Base-by-base conservation (phyloP, 257 asterid genomes). In the Cynanchum wilfordii region DNA sequence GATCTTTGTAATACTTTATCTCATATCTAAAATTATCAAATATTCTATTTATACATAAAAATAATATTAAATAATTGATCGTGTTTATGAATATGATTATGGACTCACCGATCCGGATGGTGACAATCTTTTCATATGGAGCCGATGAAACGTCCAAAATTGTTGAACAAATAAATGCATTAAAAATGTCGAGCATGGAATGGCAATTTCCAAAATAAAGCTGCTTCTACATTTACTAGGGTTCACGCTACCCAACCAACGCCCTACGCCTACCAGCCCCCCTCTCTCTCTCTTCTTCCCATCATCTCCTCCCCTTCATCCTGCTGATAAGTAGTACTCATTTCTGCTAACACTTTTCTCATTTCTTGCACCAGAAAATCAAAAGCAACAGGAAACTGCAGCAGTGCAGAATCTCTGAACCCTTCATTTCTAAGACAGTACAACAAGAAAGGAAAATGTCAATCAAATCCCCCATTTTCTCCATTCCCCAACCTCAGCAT, bases 401-500 rank as follows among this genome's bases (percentile, higher is more conserved):
- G 22, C 68, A 36, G 22, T 7, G 42, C 7, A 36, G 27, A 65
- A 30, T 52, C 10, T 50, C 56, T 50, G 56, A 5, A 15, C 12
- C 36, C 36, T 24, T 57, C 64, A 10, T 24, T 24, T 22, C 33
- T 10, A 57, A 25, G 36, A 57, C 4, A 10, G 12, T 33, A 33
- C 38, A 33, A 33, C 38, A 33, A 33, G 3, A 33, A 33, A 33
- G 4, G 4, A 33, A 33, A 33, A 86, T 89, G 88, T 71, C 95
- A 20, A 82, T 50, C 72, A 81, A 82, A 42, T 56, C 85, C 54
- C 93, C 96, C 70, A 63, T 90, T 70, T 89, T 89, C 64, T 80
- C 90, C 30, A 70, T 87, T 17, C 40, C 77, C 1, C 74, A 86
- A 79, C 89, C 92, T 66, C 97, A 79, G 22, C 95, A 89, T 72